Conservation (phyloP, 225 moss, liverwort and hornwort species). For the Lunularia cruciata region DNA sequence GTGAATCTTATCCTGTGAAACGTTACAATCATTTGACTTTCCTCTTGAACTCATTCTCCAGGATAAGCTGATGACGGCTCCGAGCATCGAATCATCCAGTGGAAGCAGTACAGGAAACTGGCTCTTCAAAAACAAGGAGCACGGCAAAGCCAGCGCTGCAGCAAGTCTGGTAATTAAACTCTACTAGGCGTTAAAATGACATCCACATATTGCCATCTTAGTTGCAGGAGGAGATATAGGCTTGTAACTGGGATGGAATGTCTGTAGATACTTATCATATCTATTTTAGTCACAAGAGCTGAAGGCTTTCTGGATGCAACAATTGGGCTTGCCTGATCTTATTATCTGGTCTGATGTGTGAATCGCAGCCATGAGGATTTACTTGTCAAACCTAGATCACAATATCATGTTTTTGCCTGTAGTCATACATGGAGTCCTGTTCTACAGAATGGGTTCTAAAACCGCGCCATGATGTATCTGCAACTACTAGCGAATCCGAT, state of each 20-base stretch:
- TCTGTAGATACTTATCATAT: not conserved
- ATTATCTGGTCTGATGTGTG: no score
- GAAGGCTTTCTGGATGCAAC: not conserved
- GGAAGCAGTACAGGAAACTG: constrained; percentile 81
- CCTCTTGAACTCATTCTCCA: constrained; percentile 39
- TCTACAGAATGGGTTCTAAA: no score
- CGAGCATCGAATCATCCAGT: constrained; percentile 66
- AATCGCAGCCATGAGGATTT: no score
- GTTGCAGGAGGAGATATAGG: no score
- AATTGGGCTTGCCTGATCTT: not conserved
- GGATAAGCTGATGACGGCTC: constrained; percentile 96
- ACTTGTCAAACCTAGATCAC: no score
- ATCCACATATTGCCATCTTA: no score
- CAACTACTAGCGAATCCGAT: no score
- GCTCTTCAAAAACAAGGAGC: constrained; percentile 98
- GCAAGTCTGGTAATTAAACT: constrained; percentile 77
- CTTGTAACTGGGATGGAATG: no score
- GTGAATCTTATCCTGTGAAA: not conserved
- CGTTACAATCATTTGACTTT: not conserved
- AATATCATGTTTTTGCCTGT: no score
- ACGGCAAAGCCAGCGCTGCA: constrained; percentile 96
- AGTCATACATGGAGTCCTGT: no score
- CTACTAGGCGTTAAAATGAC: not conserved
- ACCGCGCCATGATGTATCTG: no score
- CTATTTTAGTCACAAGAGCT: not conserved